Evolutionary conservation across 2,329 filamentous ascomycete species (phyloP).

Genomic region (Bipolaris victoriae): DNA sequence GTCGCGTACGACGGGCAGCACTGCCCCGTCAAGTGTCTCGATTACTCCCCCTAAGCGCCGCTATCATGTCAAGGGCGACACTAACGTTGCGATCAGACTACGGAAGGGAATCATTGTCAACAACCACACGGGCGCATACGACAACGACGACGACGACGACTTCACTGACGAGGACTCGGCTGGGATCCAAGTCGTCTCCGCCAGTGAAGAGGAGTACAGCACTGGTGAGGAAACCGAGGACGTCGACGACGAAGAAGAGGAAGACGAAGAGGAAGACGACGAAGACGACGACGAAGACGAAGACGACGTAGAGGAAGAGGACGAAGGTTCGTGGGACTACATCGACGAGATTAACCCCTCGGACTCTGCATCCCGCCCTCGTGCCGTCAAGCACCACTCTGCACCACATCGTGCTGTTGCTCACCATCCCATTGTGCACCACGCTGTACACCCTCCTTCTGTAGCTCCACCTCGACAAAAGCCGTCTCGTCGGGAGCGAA

Average conservation of each 20-base stretch:
- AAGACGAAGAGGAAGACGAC: conserved; percentile 31
- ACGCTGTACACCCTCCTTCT: conserved; percentile 35
- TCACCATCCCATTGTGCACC: conserved; percentile 34
- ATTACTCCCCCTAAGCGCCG: conserved; percentile 32
- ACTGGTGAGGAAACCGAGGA: conserved; percentile 28
- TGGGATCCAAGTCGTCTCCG: conserved; percentile 41
- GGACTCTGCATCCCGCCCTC: conserved; percentile 57
- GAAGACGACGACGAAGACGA: conserved; percentile 39
- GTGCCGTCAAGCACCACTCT: conserved; percentile 29
- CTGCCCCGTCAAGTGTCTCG: conserved; percentile 39
- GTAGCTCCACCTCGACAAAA: conserved; percentile 47
- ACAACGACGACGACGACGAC: conserved; percentile 37
- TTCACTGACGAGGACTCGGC: conserved; percentile 41
- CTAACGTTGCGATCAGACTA: conserved; percentile 48
- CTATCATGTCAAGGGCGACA: conserved; percentile 38
- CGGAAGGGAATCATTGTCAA: conserved; percentile 50
- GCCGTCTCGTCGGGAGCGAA: conserved; percentile 43
- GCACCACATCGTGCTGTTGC: conserved; percentile 29
- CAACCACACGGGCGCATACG: conserved; percentile 43
- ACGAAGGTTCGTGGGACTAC: conserved; percentile 40
- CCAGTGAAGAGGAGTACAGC: conserved; percentile 43
- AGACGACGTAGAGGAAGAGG: conserved; percentile 28
- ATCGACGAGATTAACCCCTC: conserved; percentile 55
- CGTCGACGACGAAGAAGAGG: conserved; percentile 39
- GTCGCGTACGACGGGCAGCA: conserved; percentile 31